Evolutionary conservation across 1,139 yeast genomes (phyloP).

Genomic region (Kluyveromyces sp.): DNA sequence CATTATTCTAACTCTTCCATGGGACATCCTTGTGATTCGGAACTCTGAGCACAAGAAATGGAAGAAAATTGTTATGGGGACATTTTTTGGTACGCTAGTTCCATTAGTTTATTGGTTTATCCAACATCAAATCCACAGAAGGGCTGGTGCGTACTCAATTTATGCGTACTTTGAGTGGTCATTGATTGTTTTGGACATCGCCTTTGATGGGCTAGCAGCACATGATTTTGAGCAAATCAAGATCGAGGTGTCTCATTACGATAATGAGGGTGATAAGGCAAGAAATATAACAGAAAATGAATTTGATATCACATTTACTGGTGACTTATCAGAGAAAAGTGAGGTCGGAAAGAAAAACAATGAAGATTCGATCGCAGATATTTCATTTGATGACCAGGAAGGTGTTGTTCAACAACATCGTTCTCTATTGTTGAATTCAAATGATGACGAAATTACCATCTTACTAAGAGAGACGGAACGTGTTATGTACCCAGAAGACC

Average conservation of each 20-base stretch:
- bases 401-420: slow-evolving; percentile 2
- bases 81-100: slow-evolving; percentile 63
- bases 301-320: slow-evolving; percentile 2
- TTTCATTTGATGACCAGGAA: not conserved
- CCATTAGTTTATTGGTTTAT: slow-evolving; percentile 87
- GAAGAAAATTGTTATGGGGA: slow-evolving; percentile 42
- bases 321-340: not conserved
- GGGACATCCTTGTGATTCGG: slow-evolving; percentile 61
- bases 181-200: slow-evolving; percentile 70
- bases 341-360: not conserved
- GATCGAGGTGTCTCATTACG: slow-evolving; percentile 4
- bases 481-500: slow-evolving; percentile 5
- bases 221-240: slow-evolving; percentile 49
- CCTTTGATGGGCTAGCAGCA: slow-evolving; percentile 75
- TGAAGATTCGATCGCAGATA: slow-evolving; percentile 2
- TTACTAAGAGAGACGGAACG: slow-evolving; percentile 12
- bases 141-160: slow-evolving; percentile 90
- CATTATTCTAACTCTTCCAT: slow-evolving; percentile 81
- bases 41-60: slow-evolving; percentile 34
- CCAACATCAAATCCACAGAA: slow-evolving; percentile 81
- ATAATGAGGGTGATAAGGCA: slow-evolving; percentile 10
- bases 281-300: slow-evolving; percentile 7
- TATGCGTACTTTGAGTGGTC: slow-evolving; percentile 96
- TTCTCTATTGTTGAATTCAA: slow-evolving; percentile 10
- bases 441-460: slow-evolving; percentile 15